Evolutionary conservation across 2,329 filamentous ascomycete genomes (phyloP).

Genomic region (Pestalotiopsis sp.): DNA sequence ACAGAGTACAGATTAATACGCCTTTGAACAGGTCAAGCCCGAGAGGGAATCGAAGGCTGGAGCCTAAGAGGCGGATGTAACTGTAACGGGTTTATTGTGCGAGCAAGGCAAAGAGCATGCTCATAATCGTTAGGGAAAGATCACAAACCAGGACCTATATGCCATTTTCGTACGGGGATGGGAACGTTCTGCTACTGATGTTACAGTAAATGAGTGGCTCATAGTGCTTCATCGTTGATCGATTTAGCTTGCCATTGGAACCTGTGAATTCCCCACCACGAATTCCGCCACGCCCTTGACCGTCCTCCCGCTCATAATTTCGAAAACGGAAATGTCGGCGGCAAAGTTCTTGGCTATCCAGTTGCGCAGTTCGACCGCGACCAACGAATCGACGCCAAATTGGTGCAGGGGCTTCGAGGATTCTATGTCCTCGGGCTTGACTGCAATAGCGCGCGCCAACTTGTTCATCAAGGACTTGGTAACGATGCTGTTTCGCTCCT

Average conservation of each 20-base stretch:
- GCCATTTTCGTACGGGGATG: no score
- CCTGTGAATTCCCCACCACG: not conserved
- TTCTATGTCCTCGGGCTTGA: constrained; percentile 20
- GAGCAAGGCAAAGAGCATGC: no score
- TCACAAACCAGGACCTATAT: no score
- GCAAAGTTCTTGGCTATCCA: constrained; percentile 21
- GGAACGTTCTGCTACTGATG: no score
- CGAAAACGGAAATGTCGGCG: not conserved
- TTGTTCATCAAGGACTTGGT: constrained; percentile 13
- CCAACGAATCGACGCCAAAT: constrained; percentile 28
- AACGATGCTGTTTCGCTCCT: constrained; percentile 9
- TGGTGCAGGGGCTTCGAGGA: constrained; percentile 20
- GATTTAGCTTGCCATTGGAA: not conserved
- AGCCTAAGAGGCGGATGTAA: no score
- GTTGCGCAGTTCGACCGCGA: constrained; percentile 29
- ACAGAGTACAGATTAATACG: no score
- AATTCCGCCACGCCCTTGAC: not conserved
- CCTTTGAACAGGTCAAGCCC: no score
- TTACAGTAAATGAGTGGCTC: no score
- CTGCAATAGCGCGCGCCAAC: constrained; percentile 18
- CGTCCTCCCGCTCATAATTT: not conserved
- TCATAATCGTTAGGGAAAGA: no score
- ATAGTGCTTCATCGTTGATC: no score
- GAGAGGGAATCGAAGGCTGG: no score
- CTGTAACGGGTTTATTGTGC: no score